Percentiles rank a stretch among this genome's conserved stretches.
These are phyloP conservation scores for Stentor roeselii DNA, from an alignment of 73 alveolate species.

Conservation along the genomic window DNA sequence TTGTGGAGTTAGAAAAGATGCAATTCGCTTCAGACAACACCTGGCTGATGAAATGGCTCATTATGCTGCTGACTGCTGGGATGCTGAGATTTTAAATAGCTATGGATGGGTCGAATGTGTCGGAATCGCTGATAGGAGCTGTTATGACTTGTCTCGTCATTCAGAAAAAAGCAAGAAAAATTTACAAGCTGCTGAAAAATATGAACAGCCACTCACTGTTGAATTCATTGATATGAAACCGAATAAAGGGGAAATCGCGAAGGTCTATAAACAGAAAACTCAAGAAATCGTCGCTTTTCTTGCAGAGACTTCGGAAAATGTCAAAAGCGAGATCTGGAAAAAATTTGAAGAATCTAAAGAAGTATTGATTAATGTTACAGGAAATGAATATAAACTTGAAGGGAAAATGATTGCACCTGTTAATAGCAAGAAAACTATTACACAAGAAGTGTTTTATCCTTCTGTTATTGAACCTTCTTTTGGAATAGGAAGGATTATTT, in stretches of 20 bases:
- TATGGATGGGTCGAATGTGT: constrained; percentile 99
- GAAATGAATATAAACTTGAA: constrained; percentile 47
- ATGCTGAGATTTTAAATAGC: constrained; percentile 97
- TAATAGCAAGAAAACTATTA: constrained; percentile 69
- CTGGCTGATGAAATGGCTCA: constrained; percentile 99
- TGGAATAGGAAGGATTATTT: constrained; percentile 95
- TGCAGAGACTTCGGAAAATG: constrained; percentile 74
- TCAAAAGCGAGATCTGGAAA: constrained; percentile 56
- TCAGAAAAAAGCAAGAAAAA: constrained; percentile 75
- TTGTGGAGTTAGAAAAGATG: constrained; percentile 83
- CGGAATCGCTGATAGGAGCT: constrained; percentile 99
- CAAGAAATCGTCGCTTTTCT: constrained; percentile 69
- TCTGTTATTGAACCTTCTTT: constrained; percentile 97
- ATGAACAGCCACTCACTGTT: constrained; percentile 79
- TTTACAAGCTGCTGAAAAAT: constrained; percentile 83
- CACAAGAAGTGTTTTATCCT: constrained; percentile 93
- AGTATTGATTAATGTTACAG: constrained; percentile 59
- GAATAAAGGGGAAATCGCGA: constrained; percentile 77
- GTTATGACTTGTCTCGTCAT: constrained; percentile 93
- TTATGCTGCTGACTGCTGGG: constrained; percentile 99
- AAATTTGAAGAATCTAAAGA: constrained; percentile 66
- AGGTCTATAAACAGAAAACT: constrained; percentile 78
- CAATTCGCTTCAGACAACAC: constrained; percentile 97
- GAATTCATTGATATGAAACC: constrained; percentile 56
- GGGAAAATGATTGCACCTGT: constrained; percentile 72